These are phyloP conservation scores for Cutaneotrichosporon sp. DNA, from an alignment of 1,284 basidiomycete genomes.

Conservation along the genomic window DNA sequence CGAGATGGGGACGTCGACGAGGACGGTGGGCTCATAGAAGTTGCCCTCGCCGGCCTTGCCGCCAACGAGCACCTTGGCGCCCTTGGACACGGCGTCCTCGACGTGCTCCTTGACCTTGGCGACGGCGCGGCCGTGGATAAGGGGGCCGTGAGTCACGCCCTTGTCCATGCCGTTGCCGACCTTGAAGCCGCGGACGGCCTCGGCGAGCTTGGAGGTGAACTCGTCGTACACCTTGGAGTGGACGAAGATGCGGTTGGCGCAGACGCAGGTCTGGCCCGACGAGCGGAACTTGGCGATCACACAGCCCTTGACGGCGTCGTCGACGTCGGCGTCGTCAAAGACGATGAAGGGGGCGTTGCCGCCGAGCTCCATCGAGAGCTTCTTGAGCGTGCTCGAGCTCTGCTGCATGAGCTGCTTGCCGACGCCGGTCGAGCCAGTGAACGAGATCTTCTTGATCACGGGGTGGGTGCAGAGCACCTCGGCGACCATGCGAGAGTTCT, in stretches of 20 bases:
- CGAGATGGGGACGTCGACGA: constrained; percentile 75
- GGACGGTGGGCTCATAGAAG: constrained; percentile 86
- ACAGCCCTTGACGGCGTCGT: constrained; percentile 87
- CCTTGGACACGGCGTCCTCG: constrained; percentile 76
- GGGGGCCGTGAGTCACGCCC: constrained; percentile 84
- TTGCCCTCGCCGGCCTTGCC: constrained; percentile 64
- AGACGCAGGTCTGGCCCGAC: constrained; percentile 78
- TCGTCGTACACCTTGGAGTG: constrained; percentile 53
- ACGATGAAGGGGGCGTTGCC: constrained; percentile 60
- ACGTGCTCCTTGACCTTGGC: constrained; percentile 88
- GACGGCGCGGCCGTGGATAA: constrained; percentile 84
- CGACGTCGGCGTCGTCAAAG: constrained; percentile 94
- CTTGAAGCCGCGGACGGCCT: constrained; percentile 78
- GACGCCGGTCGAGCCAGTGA: constrained; percentile 87
- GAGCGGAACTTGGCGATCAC: constrained; percentile 88
- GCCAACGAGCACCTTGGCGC: constrained; percentile 85
- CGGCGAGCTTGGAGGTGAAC: constrained; percentile 46
- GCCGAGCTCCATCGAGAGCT: constrained; percentile 72
- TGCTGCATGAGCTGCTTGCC: constrained; percentile 86
- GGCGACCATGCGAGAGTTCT: constrained; percentile 31
- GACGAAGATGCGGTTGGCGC: constrained; percentile 51
- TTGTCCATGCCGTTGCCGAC: constrained; percentile 85
- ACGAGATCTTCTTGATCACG: constrained; percentile 71
- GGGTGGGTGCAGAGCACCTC: constrained; percentile 46
- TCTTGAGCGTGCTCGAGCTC: constrained; percentile 85